phyloP scores from a whole-genome alignment of 1,284 basidiomycete species.

The Pulchroboletus neoregius region DNA sequence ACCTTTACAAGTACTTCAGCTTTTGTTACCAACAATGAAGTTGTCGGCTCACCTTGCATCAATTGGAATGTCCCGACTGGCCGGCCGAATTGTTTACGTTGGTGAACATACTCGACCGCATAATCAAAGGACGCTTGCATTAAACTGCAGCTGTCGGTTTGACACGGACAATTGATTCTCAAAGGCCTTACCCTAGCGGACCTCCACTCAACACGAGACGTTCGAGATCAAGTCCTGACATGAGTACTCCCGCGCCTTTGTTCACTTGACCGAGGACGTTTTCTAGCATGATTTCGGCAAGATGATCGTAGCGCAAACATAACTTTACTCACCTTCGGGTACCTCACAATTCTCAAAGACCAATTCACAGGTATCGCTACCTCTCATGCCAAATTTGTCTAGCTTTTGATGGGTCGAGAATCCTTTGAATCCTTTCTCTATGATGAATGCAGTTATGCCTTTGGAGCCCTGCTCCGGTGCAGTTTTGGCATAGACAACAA shows the following conservation, averaged over 20 bases:
- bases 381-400: constrained; percentile 96
- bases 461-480: constrained; percentile 74
- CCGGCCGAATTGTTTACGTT: constrained; percentile 86
- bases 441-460: constrained; percentile 90
- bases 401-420: constrained; percentile 89
- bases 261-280: constrained; percentile 83
- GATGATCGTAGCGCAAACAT: background rate
- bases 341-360: constrained; percentile 91
- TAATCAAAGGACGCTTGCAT: constrained; percentile 95
- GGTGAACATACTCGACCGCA: constrained; percentile 85
- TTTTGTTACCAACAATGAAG: background rate
- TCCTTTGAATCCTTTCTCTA: constrained; percentile 78
- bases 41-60: constrained; percentile 72
- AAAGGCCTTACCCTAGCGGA: constrained; percentile 46
- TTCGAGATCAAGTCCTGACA: constrained; percentile 93
- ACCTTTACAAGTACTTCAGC: constrained; percentile 37
- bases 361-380: constrained; percentile 91
- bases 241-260: constrained; percentile 82
- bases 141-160: constrained; percentile 47
- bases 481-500: constrained; percentile 93
- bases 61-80: constrained; percentile 91
- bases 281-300: constrained; percentile 40
- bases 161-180: background rate
- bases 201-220: constrained; percentile 89
- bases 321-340: constrained; percentile 58